Conservation (phyloP, 768 basidiomycete genomes). For the Boletus rufocinnamomeus region DNA sequence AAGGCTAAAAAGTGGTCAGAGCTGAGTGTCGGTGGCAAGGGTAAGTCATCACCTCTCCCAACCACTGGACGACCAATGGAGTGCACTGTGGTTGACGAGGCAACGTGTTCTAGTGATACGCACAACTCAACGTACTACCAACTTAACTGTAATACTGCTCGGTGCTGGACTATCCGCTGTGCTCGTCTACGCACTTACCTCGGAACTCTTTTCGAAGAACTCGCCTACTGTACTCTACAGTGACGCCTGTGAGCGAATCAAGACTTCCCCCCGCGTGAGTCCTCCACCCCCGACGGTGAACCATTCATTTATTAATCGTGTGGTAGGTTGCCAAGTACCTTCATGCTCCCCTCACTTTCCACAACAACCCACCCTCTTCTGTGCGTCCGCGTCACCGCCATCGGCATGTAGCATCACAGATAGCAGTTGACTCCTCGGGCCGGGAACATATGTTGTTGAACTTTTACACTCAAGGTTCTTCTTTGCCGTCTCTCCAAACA, state of each 20-base stretch:
- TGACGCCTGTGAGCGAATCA: constrained; percentile 53
- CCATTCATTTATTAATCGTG: not conserved
- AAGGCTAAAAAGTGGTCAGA: constrained; percentile 79
- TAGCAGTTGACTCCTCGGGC: constrained; percentile 70
- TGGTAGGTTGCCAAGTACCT: constrained; percentile 69
- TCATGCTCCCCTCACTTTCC: constrained; percentile 67
- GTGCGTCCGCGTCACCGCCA: constrained; percentile 79
- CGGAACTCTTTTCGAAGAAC: constrained; percentile 86
- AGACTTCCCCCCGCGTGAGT: constrained; percentile 47
- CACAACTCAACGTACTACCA: constrained; percentile 52
- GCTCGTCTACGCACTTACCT: constrained; percentile 73
- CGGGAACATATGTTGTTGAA: constrained; percentile 83
- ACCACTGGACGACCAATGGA: not conserved
- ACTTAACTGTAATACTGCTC: constrained; percentile 57
- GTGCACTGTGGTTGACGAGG: not conserved
- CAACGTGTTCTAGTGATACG: constrained; percentile 19
- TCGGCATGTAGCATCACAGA: constrained; percentile 77
- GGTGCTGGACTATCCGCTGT: constrained; percentile 82
- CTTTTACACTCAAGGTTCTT: constrained; percentile 73
- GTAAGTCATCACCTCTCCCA: constrained; percentile 39
- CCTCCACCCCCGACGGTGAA: not conserved
- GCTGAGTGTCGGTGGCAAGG: constrained; percentile 74
- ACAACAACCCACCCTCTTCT: constrained; percentile 79
- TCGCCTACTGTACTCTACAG: constrained; percentile 82
- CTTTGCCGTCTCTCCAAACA: constrained; percentile 29